A percentile compares a stretch with the other conserved stretches of the same genome.
Evolutionary conservation across 805 yeast genomes (phyloP).

Genomic region (Metschnikowia hibisci): DNA sequence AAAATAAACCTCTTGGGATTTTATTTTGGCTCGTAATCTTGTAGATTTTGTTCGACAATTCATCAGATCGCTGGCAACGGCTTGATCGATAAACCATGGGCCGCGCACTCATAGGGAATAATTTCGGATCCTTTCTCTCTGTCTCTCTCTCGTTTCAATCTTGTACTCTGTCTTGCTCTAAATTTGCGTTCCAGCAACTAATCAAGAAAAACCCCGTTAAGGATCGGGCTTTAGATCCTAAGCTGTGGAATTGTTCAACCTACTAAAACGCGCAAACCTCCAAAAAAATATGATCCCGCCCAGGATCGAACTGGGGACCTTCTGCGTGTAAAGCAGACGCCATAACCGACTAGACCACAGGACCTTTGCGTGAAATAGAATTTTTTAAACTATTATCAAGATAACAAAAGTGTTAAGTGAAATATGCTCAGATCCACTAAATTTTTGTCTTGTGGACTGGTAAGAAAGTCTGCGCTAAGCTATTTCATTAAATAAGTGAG

Average conservation of each 20-base stretch:
- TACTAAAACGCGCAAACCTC: too few species aligned
- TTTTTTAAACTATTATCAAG: fast-evolving
- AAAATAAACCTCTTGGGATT: conserved; percentile 7
- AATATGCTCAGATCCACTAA: too few species aligned
- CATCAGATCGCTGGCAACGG: conserved; percentile 16
- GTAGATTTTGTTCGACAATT: conserved; percentile 14
- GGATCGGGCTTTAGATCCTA: conserved; percentile 99
- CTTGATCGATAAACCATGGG: conserved; percentile 13
- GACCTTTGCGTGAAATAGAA: conserved; percentile 43
- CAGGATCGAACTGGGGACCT: conserved; percentile 99
- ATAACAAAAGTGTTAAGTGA: too few species aligned
- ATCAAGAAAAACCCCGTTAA: conserved; percentile 72
- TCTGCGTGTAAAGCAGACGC: conserved; percentile 99
- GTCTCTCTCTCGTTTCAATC: background rate
- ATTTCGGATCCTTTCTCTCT: background rate
- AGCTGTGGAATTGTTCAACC: too few species aligned
- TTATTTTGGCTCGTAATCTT: conserved; percentile 14
- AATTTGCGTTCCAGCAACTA: background rate
- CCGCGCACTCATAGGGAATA: conserved; percentile 6
- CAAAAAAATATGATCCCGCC: conserved; percentile 73
- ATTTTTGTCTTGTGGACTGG: too few species aligned
- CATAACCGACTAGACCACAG: conserved; percentile 99
- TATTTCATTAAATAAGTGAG: too few species aligned
- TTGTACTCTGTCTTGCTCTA: background rate
- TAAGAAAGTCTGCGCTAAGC: too few species aligned